Evolutionary conservation across 768 basidiomycete species (phyloP).

Genomic region (Russula vinacea): DNA sequence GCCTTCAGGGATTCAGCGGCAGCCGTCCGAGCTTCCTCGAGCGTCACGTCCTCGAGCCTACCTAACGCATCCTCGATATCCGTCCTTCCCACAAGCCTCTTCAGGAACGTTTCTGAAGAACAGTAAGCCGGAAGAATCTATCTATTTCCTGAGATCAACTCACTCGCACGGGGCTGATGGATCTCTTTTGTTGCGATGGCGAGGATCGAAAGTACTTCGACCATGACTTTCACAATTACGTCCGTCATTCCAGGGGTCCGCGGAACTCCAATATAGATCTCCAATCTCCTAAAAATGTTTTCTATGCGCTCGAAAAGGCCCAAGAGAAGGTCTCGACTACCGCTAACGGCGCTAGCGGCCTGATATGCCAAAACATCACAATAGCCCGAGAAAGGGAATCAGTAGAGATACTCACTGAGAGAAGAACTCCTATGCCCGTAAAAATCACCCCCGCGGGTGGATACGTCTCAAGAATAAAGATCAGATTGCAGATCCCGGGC

Average conservation of each 20-base stretch:
- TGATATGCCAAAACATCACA: neutral
- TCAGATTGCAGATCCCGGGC: no score
- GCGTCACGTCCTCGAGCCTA: neutral
- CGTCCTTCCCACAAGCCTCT: neutral
- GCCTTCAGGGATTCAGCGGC: neutral
- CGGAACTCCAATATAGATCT: neutral
- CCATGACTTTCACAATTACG: constrained; percentile 4
- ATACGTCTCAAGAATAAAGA: no score
- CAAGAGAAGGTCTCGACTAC: neutral
- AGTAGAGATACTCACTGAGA: no score
- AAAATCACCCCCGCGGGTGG: no score
- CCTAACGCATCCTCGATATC: constrained; percentile 2
- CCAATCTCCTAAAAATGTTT: neutral
- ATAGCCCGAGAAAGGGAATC: no score
- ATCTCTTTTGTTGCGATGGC: constrained; percentile 6
- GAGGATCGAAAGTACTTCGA: constrained; percentile 8
- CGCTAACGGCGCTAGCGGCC: neutral
- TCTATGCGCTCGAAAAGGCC: neutral
- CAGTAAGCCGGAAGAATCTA: neutral
- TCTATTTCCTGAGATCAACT: neutral
- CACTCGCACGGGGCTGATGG: neutral
- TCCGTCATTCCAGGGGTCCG: neutral
- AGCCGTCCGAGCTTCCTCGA: constrained; percentile 1
- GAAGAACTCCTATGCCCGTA: no score
- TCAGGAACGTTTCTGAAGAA: constrained; percentile 1